Conservation (phyloP, 2,329 filamentous ascomycete species). For the Nothomitra cinnamomea region DNA sequence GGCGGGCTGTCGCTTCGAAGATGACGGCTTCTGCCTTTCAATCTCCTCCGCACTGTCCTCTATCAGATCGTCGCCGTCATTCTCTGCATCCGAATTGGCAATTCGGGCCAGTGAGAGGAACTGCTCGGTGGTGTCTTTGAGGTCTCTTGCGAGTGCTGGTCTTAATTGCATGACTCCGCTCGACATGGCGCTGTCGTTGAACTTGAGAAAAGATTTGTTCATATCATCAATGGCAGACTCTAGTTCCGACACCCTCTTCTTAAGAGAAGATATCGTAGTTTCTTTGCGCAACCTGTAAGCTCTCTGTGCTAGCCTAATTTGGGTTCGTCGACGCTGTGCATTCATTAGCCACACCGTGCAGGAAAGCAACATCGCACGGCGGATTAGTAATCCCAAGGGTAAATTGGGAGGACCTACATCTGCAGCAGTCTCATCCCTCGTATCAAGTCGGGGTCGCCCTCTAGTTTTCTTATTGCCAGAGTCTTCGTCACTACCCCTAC, state of each 20-base stretch:
- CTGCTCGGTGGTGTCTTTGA: constrained; percentile 39
- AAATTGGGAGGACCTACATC: constrained; percentile 46
- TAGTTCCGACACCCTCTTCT: constrained; percentile 52
- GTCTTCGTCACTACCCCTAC: constrained; percentile 1
- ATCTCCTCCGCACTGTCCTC: constrained; percentile 13
- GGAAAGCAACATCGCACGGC: constrained; percentile 7
- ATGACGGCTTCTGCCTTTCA: constrained; percentile 7
- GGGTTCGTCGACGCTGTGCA: constrained; percentile 57
- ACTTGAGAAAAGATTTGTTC: constrained; percentile 49
- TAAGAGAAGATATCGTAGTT: constrained; percentile 55
- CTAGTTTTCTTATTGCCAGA: constrained; percentile 35
- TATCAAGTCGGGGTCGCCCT: constrained; percentile 58
- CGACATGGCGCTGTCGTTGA: constrained; percentile 44
- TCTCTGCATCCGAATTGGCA: constrained; percentile 15
- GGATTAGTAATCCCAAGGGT: constrained; percentile 1
- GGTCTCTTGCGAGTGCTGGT: constrained; percentile 38
- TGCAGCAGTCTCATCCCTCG: constrained; percentile 59
- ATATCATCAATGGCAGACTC: constrained; percentile 55
- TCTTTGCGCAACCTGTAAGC: constrained; percentile 79
- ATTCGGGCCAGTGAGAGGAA: constrained; percentile 38
- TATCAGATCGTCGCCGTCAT: constrained; percentile 19
- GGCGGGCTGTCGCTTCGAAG: constrained; percentile 32
- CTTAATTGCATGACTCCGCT: constrained; percentile 40
- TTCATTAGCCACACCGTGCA: neutral
- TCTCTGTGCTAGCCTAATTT: constrained; percentile 73